Evolutionary conservation across 2,329 filamentous ascomycete species (phyloP), one percentile per base, ranked within the genome.

Genomic region (Chaetomiaceae sp.): DNA sequence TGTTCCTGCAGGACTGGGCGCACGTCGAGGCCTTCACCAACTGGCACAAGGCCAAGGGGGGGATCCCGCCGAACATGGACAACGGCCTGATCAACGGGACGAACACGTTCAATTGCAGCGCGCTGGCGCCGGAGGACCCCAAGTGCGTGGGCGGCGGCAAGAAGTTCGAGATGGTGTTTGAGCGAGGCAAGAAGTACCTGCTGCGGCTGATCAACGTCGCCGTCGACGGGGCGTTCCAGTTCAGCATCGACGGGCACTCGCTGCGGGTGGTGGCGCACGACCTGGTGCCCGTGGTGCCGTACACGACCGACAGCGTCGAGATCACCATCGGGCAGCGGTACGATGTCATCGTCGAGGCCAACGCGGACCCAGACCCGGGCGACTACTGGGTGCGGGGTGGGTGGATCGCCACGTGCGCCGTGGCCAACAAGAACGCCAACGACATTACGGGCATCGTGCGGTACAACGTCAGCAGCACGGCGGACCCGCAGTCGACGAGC

Each of bases 221-320:
- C 27, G 63, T 73, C 17, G 74, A 76, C 34, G 71, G 68, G 0
- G 68, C 71, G 57, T 74, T 72, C 64, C 72, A 73, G 56, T 81
- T 81, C 59, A 71, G 69, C 31, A 79, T 82, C 54, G 79, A 82
- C 64, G 75, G 77, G 47, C 83, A 86, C 64, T 74, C 63, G 0
- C 64, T 86, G 59, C 77, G 71, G 0, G 80, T 86, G 33, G 81
- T 86, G 36, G 72, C 75, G 0, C 70, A 67, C n/a, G 83, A 84
- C 55, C 67, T 85, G 4, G 78, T 85, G 0, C 79, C 82, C 2
- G 72, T 86, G 22, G 61, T 71, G 22, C 82, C 82, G 0, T 85
- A 78, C 55, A 66, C 67, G 0, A 50, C 38, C 29, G 47, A 50
- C 39, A 69, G 68, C 19, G 46, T 82, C 4, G 62, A 43, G 29